Evolutionary conservation across 306 rosid genomes (phyloP).

Genomic region (Aeschynomene evenia): DNA sequence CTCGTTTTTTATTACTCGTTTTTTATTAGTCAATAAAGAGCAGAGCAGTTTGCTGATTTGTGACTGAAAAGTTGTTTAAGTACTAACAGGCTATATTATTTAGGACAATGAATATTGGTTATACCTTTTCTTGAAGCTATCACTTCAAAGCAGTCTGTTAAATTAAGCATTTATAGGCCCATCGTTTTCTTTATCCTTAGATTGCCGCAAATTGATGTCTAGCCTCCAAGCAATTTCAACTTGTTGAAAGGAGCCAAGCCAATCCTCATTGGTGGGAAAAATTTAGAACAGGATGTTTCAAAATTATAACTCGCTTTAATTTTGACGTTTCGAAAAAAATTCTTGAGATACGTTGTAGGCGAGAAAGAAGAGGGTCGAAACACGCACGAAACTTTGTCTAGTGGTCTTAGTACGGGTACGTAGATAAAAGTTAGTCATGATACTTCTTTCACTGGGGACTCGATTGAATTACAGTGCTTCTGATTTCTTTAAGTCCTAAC

Average conservation of each 20-base stretch:
- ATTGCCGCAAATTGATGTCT: constrained; percentile 16
- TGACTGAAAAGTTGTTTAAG: not conserved
- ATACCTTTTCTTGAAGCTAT: constrained; percentile 17
- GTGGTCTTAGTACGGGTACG: not conserved
- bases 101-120: not conserved
- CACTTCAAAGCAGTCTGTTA: not conserved
- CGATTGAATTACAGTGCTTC: too few relatives aligned
- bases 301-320: constrained; percentile 7
- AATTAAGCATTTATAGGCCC: constrained; percentile 26
- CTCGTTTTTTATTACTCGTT: too few relatives aligned
- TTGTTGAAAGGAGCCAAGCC: constrained; percentile 3
- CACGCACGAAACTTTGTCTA: not conserved
- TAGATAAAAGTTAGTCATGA: not conserved
- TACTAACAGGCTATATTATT: not conserved
- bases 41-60: not conserved
- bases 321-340: constrained; percentile 14
- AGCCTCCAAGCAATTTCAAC: not conserved
- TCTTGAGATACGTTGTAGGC: not conserved
- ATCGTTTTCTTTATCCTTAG: constrained; percentile 30
- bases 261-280: not conserved
- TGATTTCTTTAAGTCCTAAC: too few relatives aligned
- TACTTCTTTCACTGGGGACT: too few relatives aligned
- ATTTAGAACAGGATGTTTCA: not conserved
- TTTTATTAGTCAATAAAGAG: too few relatives aligned
- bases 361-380: constrained; percentile 4